Conservation (phyloP, 495 filamentous ascomycete species). For the Cudoniella acicularis region DNA sequence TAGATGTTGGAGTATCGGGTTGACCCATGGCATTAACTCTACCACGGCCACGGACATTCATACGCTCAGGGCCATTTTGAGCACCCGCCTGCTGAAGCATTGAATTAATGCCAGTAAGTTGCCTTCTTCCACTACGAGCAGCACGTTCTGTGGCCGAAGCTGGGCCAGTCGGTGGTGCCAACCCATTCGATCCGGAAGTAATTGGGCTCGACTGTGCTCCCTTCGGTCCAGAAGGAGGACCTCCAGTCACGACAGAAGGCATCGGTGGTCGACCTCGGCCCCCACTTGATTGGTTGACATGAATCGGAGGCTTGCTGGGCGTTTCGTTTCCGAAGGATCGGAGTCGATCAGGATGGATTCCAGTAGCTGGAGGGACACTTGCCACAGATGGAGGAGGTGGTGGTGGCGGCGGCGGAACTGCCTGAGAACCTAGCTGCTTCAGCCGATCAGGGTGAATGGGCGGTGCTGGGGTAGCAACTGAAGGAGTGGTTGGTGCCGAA, state of each 20-base stretch:
- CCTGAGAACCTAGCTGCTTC: constrained; percentile 27
- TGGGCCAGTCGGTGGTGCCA: constrained; percentile 46
- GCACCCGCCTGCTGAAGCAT: constrained; percentile 42
- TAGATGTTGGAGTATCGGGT: constrained; percentile 17
- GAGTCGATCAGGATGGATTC: constrained; percentile 30
- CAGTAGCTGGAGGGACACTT: constrained; percentile 18
- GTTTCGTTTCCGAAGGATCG: constrained; percentile 14
- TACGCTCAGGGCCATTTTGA: constrained; percentile 26
- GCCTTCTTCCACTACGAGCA: constrained; percentile 36
- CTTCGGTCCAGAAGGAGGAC: constrained; percentile 32
- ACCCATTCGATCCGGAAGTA: constrained; percentile 26
- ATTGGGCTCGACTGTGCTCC: constrained; percentile 22
- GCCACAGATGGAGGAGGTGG: constrained; percentile 1
- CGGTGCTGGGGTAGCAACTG: constrained; percentile 25
- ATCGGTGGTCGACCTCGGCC: constrained; percentile 25
- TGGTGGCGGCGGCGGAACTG: constrained; percentile 26
- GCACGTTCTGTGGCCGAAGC: constrained; percentile 40
- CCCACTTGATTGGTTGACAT: constrained; percentile 18
- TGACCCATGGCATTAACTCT: constrained; percentile 36
- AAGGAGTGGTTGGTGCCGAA: constrained; percentile 26
- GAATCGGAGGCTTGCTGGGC: constrained; percentile 13
- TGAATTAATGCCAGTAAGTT: constrained; percentile 48
- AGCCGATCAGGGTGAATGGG: constrained; percentile 51
- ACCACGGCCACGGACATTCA: constrained; percentile 29
- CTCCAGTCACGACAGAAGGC: constrained; percentile 31